Evolutionary conservation across 352 stramenopile species (phyloP).

Genomic region (Globisporangium carolinianum): DNA sequence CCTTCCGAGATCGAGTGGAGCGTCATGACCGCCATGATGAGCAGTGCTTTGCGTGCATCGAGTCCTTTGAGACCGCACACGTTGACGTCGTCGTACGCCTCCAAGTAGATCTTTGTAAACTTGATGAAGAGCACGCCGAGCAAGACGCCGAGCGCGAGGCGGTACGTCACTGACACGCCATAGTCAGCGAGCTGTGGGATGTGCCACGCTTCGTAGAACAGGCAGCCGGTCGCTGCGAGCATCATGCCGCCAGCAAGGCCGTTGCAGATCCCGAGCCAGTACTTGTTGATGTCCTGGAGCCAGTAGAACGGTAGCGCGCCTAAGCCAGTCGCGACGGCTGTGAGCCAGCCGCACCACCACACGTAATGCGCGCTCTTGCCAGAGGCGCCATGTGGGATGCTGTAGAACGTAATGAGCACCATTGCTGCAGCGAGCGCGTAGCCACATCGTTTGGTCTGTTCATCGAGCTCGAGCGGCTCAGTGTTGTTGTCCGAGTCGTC

Average conservation of each 20-base stretch:
- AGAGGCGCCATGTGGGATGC: slow-evolving; percentile 29
- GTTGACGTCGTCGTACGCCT: slow-evolving; percentile 93
- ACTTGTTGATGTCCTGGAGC: slow-evolving; percentile 89
- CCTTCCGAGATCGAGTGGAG: slow-evolving; percentile 98
- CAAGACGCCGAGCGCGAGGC: slow-evolving; percentile 85
- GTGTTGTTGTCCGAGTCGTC: not conserved
- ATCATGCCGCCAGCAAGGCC: slow-evolving; percentile 97
- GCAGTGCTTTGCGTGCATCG: slow-evolving; percentile 88
- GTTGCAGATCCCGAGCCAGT: slow-evolving; percentile 93
- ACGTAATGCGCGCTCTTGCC: slow-evolving; percentile 86
- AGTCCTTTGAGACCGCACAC: slow-evolving; percentile 71
- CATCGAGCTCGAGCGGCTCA: slow-evolving; percentile 17
- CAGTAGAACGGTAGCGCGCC: slow-evolving; percentile 94
- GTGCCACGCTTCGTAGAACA: slow-evolving; percentile 92
- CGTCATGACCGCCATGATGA: slow-evolving; percentile 99
- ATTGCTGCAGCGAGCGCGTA: slow-evolving; percentile 47
- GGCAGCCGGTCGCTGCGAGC: slow-evolving; percentile 92
- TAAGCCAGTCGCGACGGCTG: slow-evolving; percentile 92
- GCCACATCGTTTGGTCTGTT: slow-evolving; percentile 20
- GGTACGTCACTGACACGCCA: slow-evolving; percentile 56
- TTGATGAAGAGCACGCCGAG: slow-evolving; percentile 96
- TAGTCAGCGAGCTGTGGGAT: slow-evolving; percentile 70
- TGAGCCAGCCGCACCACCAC: slow-evolving; percentile 98
- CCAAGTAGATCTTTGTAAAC: slow-evolving; percentile 91
- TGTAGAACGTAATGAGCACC: slow-evolving; percentile 60